These are phyloP conservation scores for Solanum hybrid DNA, from an alignment of 305 asterid genomes.

Conservation along the genomic window DNA sequence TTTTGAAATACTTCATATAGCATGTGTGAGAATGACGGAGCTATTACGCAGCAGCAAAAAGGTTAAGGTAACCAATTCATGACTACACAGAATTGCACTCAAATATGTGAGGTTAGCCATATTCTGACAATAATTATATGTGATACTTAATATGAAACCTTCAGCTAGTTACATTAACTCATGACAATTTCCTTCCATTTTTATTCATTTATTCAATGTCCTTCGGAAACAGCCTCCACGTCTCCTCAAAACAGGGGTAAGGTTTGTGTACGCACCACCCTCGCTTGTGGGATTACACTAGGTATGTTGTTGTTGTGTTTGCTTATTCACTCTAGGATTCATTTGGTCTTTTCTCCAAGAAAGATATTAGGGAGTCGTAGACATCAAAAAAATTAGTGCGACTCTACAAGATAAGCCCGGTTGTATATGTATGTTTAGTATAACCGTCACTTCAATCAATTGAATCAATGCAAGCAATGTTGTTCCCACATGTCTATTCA, in stretches of 20 bases:
- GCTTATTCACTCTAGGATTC: neutral
- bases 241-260: neutral
- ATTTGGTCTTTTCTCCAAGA: neutral
- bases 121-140: neutral
- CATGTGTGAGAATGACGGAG: neutral
- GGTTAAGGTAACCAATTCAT: neutral
- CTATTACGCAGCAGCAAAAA: neutral
- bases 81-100: neutral
- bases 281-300: neutral
- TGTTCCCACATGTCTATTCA: neutral
- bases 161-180: neutral
- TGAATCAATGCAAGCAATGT: neutral
- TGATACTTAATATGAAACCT: neutral
- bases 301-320: neutral
- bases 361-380: neutral
- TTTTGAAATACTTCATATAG: neutral
- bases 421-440: neutral
- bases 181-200: neutral
- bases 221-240: neutral
- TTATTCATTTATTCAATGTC: neutral
- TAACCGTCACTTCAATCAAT: neutral
- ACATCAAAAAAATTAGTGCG: neutral
- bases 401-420: neutral
- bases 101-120: slow-evolving; percentile 2
- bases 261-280: neutral